Evolutionary conservation across 306 rosid species (phyloP).

Genomic region (Cyclanthera cordifolia): DNA sequence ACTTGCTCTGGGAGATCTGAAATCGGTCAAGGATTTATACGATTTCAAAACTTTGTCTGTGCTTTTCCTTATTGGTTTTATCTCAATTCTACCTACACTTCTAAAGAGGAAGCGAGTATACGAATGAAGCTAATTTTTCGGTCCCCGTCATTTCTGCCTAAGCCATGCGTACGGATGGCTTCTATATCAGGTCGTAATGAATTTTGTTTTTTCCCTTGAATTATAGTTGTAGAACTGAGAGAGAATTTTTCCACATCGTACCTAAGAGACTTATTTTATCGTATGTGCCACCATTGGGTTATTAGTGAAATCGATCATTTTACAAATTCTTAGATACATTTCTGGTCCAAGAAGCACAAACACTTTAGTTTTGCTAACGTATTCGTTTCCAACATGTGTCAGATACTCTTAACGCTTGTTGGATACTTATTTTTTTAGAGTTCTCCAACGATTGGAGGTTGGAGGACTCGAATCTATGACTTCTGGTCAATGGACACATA

Average conservation of each 20-base stretch:
- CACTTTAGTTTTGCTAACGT: too few relatives aligned
- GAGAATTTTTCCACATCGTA: too few relatives aligned
- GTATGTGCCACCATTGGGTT: neutral
- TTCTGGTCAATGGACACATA: too few relatives aligned
- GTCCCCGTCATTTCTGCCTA: constrained; percentile 10
- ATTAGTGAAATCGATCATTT: neutral
- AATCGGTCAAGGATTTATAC: constrained; percentile 82
- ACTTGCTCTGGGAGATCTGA: constrained; percentile 94
- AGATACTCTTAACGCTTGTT: too few relatives aligned
- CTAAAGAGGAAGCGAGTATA: constrained; percentile 88
- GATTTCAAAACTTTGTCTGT: constrained; percentile 81
- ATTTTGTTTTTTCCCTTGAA: too few relatives aligned
- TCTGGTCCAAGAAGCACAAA: too few relatives aligned
- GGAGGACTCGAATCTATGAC: too few relatives aligned
- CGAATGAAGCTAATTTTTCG: constrained; percentile 38
- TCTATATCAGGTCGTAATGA: constrained; percentile 7
- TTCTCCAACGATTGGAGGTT: too few relatives aligned
- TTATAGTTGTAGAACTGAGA: too few relatives aligned
- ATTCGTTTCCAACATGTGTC: too few relatives aligned
- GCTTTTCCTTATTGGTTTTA: constrained; percentile 82
- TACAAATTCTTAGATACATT: neutral
- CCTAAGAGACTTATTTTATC: neutral
- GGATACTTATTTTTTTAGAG: too few relatives aligned
- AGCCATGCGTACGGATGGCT: constrained; percentile 11
- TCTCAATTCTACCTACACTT: constrained; percentile 63